These are phyloP conservation scores for Echinochloa phyllopogon DNA, from an alignment of 176 grass and related monocot genomes.

Conservation along the genomic window DNA sequence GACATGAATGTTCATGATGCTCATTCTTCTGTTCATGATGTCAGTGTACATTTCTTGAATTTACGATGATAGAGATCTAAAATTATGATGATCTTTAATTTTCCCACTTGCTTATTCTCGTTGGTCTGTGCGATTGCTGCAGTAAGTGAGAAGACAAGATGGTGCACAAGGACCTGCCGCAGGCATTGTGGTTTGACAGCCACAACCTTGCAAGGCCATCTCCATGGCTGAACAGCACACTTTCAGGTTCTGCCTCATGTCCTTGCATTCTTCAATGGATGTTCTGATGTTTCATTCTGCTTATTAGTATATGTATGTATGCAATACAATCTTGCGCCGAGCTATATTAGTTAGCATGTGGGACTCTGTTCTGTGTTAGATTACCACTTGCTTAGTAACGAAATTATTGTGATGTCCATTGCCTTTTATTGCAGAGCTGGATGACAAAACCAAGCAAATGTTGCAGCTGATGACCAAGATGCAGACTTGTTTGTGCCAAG, in stretches of 20 bases:
- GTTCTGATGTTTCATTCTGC: not conserved
- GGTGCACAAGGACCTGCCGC: constrained; percentile 62
- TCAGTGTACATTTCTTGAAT: no score
- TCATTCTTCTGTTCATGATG: no score
- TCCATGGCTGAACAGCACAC: constrained; percentile 60
- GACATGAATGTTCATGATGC: no score
- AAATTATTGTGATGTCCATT: not conserved
- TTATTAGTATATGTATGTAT: not conserved
- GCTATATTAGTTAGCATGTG: not conserved
- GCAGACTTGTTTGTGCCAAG: constrained; percentile 89
- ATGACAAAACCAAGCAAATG: constrained; percentile 87
- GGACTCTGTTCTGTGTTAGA: not conserved
- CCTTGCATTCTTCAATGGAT: not conserved
- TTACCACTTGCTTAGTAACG: not conserved
- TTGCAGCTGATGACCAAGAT: constrained; percentile 84
- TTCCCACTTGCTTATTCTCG: not conserved
- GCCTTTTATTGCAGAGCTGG: constrained; percentile 59
- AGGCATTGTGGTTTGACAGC: constrained; percentile 84
- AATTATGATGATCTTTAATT: not conserved
- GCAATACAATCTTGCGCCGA: not conserved
- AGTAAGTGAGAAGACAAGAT: constrained; percentile 42
- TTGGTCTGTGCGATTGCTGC: not conserved
- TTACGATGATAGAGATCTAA: not conserved
- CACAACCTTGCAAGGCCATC: constrained; percentile 59
- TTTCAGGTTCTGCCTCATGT: constrained; percentile 54